Conservation (phyloP, 1,284 basidiomycete genomes). For the Naganishia sp. region DNA sequence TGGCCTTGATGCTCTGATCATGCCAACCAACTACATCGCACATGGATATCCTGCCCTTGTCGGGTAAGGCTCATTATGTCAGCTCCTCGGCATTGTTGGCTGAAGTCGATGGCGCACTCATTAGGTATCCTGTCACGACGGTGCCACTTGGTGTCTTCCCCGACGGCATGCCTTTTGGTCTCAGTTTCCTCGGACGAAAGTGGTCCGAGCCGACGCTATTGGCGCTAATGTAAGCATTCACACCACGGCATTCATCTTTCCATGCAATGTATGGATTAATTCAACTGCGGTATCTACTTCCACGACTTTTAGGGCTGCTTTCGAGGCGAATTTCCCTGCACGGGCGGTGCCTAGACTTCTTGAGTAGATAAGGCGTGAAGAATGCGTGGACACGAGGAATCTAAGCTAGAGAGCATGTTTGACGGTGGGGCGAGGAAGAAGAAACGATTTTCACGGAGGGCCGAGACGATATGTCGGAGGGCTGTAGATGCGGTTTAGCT, state of each 20-base stretch:
- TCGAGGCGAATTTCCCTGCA: slow-evolving; percentile 26
- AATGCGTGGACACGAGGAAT: too few species aligned
- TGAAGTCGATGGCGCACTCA: background rate
- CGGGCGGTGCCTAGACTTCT: slow-evolving; percentile 9
- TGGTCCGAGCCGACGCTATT: slow-evolving; percentile 21
- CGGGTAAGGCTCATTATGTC: slow-evolving; percentile 20
- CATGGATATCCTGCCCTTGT: slow-evolving; percentile 31
- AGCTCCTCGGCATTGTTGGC: background rate
- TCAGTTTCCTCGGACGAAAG: slow-evolving; percentile 18
- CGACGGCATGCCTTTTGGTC: slow-evolving; percentile 36
- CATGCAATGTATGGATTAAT: background rate
- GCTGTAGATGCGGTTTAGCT: too few species aligned
- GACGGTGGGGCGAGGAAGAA: too few species aligned
- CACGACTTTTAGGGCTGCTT: slow-evolving; percentile 17
- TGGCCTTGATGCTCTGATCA: slow-evolving; percentile 35
- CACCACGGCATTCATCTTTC: background rate
- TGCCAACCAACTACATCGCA: slow-evolving; percentile 32
- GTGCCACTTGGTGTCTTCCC: slow-evolving; percentile 37
- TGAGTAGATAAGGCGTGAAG: background rate
- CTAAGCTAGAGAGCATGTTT: too few species aligned
- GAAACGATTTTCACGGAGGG: too few species aligned
- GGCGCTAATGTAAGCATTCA: slow-evolving; percentile 4
- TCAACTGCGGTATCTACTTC: background rate
- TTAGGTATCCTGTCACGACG: slow-evolving; percentile 31
- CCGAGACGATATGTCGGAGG: too few species aligned